Conservation (phyloP, 2,329 filamentous ascomycete species). For the Pseudogymnoascus sp. region DNA sequence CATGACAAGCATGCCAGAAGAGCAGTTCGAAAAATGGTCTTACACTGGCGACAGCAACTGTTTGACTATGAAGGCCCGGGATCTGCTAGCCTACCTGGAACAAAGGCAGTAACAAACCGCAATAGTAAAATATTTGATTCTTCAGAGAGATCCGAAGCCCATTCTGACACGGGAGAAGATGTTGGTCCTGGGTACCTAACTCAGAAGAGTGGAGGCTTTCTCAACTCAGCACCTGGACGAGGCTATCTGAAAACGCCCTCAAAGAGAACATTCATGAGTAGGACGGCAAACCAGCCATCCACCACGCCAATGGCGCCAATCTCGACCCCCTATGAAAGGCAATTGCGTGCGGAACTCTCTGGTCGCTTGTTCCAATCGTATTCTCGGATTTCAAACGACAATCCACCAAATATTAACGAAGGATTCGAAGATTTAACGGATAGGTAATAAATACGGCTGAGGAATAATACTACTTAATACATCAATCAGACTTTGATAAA, state of each 20-base stretch:
- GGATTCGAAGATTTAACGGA: conserved; percentile 1
- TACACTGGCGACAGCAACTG: conserved; percentile 27
- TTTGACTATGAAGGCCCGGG: not conserved
- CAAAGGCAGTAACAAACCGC: not conserved
- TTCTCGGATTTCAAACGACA: conserved; percentile 6
- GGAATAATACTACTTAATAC: not conserved
- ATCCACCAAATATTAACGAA: not conserved
- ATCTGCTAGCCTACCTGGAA: not conserved
- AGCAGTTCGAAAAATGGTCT: conserved; percentile 29
- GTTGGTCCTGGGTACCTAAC: conserved; percentile 21
- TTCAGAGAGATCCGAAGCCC: conserved; percentile 20
- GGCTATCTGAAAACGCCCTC: conserved; percentile 38
- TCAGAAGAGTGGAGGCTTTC: conserved; percentile 17
- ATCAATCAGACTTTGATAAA: not conserved
- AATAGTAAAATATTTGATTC: not conserved
- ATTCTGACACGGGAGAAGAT: conserved; percentile 28
- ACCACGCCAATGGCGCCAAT: conserved; percentile 40
- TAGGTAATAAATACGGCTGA: not conserved
- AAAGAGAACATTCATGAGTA: conserved; percentile 39
- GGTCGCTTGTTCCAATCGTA: conserved; percentile 3
- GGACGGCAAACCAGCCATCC: conserved; percentile 34
- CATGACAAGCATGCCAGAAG: conserved; percentile 28
- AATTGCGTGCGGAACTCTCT: conserved; percentile 24
- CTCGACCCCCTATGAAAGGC: conserved; percentile 37
- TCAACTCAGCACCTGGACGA: conserved; percentile 21